Evolutionary conservation across 768 basidiomycete genomes (phyloP).

Genomic region (Rhodotorula toruloides): DNA sequence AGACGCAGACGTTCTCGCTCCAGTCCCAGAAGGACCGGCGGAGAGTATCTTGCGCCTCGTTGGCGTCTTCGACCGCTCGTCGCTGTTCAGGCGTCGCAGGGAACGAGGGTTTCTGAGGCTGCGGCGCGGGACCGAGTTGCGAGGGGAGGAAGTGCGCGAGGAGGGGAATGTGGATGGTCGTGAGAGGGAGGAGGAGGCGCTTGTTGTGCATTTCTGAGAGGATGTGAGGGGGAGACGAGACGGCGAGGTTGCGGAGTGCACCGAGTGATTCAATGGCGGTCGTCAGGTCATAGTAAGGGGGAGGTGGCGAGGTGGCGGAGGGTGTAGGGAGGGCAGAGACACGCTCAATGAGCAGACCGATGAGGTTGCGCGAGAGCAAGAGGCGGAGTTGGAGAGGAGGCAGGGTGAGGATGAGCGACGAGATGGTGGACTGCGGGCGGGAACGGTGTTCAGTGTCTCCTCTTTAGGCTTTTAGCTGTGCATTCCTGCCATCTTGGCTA

Average conservation of each 20-base stretch:
- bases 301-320: slow-evolving; percentile 8
- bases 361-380: slow-evolving; percentile 35
- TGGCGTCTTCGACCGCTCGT: slow-evolving; percentile 2
- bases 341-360: slow-evolving; percentile 38
- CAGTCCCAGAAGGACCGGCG: slow-evolving; percentile 33
- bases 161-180: slow-evolving; percentile 30
- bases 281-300: slow-evolving; percentile 15
- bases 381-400: slow-evolving; percentile 31
- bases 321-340: slow-evolving; percentile 9
- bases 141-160: slow-evolving; percentile 24
- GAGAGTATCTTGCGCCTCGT: slow-evolving; percentile 7
- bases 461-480: no score
- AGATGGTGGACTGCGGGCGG: slow-evolving; percentile 20
- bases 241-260: slow-evolving; percentile 36
- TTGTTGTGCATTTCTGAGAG: slow-evolving; percentile 41
- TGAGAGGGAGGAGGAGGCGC: slow-evolving; percentile 34
- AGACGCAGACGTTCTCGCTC: slow-evolving; percentile 34
- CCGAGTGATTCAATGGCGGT: slow-evolving; percentile 34
- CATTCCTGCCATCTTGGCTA: no score
- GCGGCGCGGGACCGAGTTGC: slow-evolving; percentile 13
- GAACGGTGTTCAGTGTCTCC: background rate
- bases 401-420: slow-evolving; percentile 19
- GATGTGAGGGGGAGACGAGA: slow-evolving; percentile 28
- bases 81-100: background rate
- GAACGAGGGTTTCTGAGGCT: background rate